A percentile compares a stretch with the other conserved stretches of the same genome.
phyloP scores from a whole-genome alignment of 2,329 filamentous ascomycete genomes.

The Samsoniella hepiali region DNA sequence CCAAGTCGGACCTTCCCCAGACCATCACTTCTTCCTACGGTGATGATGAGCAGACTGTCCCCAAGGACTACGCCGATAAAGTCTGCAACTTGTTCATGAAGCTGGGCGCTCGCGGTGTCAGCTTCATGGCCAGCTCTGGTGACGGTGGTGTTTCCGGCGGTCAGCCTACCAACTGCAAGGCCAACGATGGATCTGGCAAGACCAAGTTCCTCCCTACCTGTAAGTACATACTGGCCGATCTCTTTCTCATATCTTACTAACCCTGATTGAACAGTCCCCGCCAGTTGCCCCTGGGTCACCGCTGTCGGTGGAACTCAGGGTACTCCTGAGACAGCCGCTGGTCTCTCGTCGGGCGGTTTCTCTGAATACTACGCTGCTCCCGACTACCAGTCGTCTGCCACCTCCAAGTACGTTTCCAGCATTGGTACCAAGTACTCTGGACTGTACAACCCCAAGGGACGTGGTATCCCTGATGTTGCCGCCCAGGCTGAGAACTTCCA shows the following conservation, averaged over 20 bases:
- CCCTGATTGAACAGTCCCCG: not conserved
- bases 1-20: constrained; percentile 6
- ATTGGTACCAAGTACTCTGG: not conserved
- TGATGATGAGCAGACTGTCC: constrained; percentile 13
- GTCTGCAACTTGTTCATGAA: constrained; percentile 20
- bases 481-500: constrained; percentile 1
- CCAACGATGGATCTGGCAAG: constrained; percentile 20
- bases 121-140: constrained; percentile 12
- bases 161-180: constrained; percentile 1
- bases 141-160: constrained; percentile 11
- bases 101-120: constrained; percentile 17
- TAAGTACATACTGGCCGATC: not conserved
- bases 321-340: constrained; percentile 1
- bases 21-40: constrained; percentile 18
- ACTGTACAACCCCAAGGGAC: constrained; percentile 13
- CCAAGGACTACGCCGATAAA: constrained; percentile 12
- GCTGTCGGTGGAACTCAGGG: constrained; percentile 12
- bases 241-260: not conserved
- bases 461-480: constrained; percentile 16
- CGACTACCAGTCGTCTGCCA: constrained; percentile 1
- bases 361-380: constrained; percentile 12
- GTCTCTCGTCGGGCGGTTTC: constrained; percentile 9
- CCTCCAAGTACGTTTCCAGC: not conserved
- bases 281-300: constrained; percentile 18
- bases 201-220: constrained; percentile 5